A percentile compares a stretch with the other conserved stretches of the same genome.
These are phyloP conservation scores for Zygosaccharomyces pseudorouxii DNA, from an alignment of 805 yeast genomes.

Conservation along the genomic window DNA sequence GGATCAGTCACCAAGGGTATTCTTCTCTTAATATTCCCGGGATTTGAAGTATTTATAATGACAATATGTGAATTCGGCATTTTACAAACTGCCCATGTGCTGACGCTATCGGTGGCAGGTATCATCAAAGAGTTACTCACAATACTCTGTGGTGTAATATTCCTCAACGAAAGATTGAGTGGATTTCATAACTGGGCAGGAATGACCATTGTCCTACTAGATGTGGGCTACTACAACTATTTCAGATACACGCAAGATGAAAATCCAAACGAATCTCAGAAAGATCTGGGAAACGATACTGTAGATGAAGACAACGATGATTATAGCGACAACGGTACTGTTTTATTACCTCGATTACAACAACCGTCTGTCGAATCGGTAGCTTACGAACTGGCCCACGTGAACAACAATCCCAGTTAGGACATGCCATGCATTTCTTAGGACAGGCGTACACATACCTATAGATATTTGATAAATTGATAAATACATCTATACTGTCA, in stretches of 20 bases:
- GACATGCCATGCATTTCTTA: neutral
- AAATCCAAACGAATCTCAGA: constrained; percentile 5
- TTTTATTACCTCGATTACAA: constrained; percentile 1
- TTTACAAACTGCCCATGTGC: constrained; percentile 72
- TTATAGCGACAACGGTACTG: neutral
- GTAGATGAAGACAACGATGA: neutral
- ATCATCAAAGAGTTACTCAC: constrained; percentile 89
- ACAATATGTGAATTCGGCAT: constrained; percentile 83
- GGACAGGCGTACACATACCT: neutral
- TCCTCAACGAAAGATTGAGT: constrained; percentile 66
- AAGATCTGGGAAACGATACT: constrained; percentile 1
- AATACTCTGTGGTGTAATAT: constrained; percentile 57
- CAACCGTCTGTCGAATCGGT: constrained; percentile 9
- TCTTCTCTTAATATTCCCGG: constrained; percentile 67
- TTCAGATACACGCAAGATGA: constrained; percentile 42
- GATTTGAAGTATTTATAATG: constrained; percentile 82
- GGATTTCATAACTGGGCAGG: constrained; percentile 69
- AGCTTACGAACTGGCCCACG: constrained; percentile 2
- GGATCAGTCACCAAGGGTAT: constrained; percentile 48
- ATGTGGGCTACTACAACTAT: constrained; percentile 79
- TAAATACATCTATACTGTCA: too few species aligned
- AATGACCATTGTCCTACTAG: constrained; percentile 63
- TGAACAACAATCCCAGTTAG: neutral
- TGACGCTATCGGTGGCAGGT: constrained; percentile 87
- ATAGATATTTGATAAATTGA: too few species aligned